Conservation (phyloP, 768 basidiomycete genomes). For the Cubamyces lactineus region DNA sequence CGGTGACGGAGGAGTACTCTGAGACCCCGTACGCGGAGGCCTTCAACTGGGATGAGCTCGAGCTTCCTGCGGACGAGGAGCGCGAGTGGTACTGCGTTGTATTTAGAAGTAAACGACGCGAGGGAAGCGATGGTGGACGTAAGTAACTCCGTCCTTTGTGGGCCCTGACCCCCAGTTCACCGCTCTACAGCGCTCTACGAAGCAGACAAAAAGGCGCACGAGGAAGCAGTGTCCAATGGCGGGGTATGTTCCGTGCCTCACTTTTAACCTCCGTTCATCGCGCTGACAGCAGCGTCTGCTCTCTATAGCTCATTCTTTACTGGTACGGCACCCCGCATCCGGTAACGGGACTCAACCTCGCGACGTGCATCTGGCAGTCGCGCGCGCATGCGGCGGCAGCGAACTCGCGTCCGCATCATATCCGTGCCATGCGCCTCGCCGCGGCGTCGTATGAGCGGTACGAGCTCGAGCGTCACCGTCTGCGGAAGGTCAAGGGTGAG, state of each 20-base stretch:
- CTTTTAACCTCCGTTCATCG: background rate
- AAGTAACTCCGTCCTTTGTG: slow-evolving; percentile 28
- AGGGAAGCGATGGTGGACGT: slow-evolving; percentile 72
- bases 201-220: slow-evolving; percentile 86
- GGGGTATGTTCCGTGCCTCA: slow-evolving; percentile 55
- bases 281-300: slow-evolving; percentile 13
- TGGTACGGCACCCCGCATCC: slow-evolving; percentile 90
- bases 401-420: slow-evolving; percentile 78
- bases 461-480: slow-evolving; percentile 70
- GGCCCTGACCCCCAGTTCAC: background rate
- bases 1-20: slow-evolving; percentile 64
- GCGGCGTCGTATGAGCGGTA: slow-evolving; percentile 78
- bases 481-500: slow-evolving; percentile 69
- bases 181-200: slow-evolving; percentile 71
- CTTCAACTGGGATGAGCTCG: slow-evolving; percentile 86
- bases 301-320: slow-evolving; percentile 74
- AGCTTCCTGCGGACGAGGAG: slow-evolving; percentile 69
- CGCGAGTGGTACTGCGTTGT: slow-evolving; percentile 93
- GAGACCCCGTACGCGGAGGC: slow-evolving; percentile 64
- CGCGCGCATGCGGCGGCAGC: slow-evolving; percentile 83
- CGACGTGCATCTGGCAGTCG: slow-evolving; percentile 96
- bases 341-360: slow-evolving; percentile 81
- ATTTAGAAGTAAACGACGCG: slow-evolving; percentile 79
- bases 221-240: slow-evolving; percentile 88
- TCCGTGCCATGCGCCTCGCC: slow-evolving; percentile 82